These are phyloP conservation scores for Neltuma alba DNA, from an alignment of 306 rosid genomes.

Conservation along the genomic window DNA sequence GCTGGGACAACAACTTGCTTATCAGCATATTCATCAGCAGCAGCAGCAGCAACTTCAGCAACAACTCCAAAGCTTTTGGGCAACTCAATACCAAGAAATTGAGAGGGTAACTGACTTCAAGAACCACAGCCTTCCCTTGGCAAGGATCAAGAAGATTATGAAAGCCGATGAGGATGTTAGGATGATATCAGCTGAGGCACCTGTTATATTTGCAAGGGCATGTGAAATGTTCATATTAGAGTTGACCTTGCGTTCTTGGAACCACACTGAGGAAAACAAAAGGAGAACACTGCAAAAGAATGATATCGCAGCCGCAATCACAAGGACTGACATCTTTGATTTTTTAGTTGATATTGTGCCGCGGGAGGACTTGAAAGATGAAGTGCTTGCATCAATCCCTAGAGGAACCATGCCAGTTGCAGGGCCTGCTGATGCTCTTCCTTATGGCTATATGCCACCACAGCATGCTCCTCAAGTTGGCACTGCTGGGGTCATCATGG, in stretches of 20 bases:
- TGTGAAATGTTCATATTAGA: slow-evolving; percentile 78
- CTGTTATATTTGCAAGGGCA: slow-evolving; percentile 69
- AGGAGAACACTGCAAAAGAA: slow-evolving; percentile 72
- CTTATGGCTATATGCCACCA: slow-evolving; percentile 55
- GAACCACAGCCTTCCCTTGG: slow-evolving; percentile 79
- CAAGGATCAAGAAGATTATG: slow-evolving; percentile 81
- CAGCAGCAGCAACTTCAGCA: slow-evolving; percentile 62
- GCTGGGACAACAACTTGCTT: slow-evolving; percentile 67
- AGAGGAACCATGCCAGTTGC: slow-evolving; percentile 63
- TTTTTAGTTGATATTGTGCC: slow-evolving; percentile 78
- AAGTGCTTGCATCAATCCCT: slow-evolving; percentile 66
- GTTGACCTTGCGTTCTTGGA: slow-evolving; percentile 77
- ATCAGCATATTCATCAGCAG: slow-evolving; percentile 59
- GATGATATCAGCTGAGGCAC: slow-evolving; percentile 82
- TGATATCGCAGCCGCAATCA: slow-evolving; percentile 80
- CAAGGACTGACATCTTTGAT: slow-evolving; percentile 68
- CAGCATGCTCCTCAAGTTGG: slow-evolving; percentile 57
- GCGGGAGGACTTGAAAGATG: slow-evolving; percentile 72
- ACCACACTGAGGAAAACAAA: slow-evolving; percentile 73
- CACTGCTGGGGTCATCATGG: slow-evolving; percentile 63
- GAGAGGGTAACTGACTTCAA: slow-evolving; percentile 69
- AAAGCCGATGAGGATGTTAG: slow-evolving; percentile 80
- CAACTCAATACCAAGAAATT: slow-evolving; percentile 61
- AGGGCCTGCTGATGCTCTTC: slow-evolving; percentile 49
- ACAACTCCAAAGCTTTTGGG: slow-evolving; percentile 64